Base-by-base conservation (phyloP, 1,284 basidiomycete species). In the Cerioporus squamosus region DNA sequence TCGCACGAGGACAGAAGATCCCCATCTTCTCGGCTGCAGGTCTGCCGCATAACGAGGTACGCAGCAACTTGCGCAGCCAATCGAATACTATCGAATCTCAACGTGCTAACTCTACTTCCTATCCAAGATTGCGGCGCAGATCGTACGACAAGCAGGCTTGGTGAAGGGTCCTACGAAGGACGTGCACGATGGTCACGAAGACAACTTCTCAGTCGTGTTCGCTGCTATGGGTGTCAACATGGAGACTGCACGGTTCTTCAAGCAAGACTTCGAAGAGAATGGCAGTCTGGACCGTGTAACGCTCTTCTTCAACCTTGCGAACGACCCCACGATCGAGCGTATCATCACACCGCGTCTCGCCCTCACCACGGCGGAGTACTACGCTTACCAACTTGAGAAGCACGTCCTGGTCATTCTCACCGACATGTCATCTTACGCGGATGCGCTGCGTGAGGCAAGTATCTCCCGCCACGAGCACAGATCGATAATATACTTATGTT, bases 181-280 rank as follows among this genome's bases (percentile, higher is more conserved):
- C 69, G 95, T 98, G 23, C 95, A 97, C 73, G 97, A 99, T 75
- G 97, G 95, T 49, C 97, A 99, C 79, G 97, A 98, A 82, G 97
- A 99, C 81, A 99, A 99, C 79, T 99, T 99, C 84, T 97, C 94
- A 53, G 97, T 99, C 71, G 97, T 99, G 53, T 99, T 99, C 74
- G 97, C 95, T 53, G 97, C 97, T 44, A 99, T 99, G 97, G 97
- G 97, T 87, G 97, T 97, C 70, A 99, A 99, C 82, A 97, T 98
- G 95, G 97, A 99, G 78, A 99, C 97, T 8, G 97, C 97, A 31
- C 89, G 97, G 54, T 99, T 98, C 85, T 99, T 99, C 91, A 97
- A 97, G 79, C 94, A 98, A 75, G 97, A 99, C 81, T 99, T 99
- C 75, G 96, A 99, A 77, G 97, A 98, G 74, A 98, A 98, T 73